Evolutionary conservation across 2,329 filamentous ascomycete genomes (phyloP).

Genomic region (Paecilomyces sp.): DNA sequence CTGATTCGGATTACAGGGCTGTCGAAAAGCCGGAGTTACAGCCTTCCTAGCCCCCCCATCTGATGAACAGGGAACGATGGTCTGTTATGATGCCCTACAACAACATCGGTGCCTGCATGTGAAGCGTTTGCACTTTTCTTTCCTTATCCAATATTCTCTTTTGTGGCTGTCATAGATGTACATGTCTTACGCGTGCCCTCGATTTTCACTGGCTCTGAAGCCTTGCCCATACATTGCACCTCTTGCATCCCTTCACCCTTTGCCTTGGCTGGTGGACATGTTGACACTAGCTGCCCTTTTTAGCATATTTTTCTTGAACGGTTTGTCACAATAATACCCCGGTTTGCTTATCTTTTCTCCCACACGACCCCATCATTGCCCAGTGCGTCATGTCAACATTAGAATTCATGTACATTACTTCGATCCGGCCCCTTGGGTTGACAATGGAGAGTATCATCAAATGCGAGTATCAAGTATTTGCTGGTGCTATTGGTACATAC

Average conservation of each 20-base stretch:
- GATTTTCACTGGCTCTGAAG: background rate
- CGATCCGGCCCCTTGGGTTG: background rate
- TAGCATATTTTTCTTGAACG: background rate
- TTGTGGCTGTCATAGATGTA: background rate
- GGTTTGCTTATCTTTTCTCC: background rate
- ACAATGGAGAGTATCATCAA: background rate
- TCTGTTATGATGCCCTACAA: constrained; percentile 12
- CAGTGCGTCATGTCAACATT: constrained; percentile 2
- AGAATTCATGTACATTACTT: background rate
- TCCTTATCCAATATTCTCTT: background rate
- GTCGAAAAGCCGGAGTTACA: constrained; percentile 31
- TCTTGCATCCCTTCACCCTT: background rate
- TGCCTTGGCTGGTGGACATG: background rate
- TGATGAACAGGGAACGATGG: too few relatives aligned
- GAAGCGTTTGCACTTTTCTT: background rate
- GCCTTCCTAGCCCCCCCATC: constrained; percentile 6
- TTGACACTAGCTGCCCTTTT: background rate
- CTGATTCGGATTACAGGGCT: constrained; percentile 20
- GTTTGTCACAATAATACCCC: background rate
- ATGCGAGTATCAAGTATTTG: background rate
- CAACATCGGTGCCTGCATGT: constrained; percentile 3
- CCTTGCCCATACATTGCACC: background rate
- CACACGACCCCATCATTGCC: background rate
- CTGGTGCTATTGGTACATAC: background rate
- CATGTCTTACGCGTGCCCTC: background rate